A percentile compares a stretch with the other conserved stretches of the same genome.
phyloP scores from a whole-genome alignment of 1,284 basidiomycete genomes.

The Ustilago trichophora region DNA sequence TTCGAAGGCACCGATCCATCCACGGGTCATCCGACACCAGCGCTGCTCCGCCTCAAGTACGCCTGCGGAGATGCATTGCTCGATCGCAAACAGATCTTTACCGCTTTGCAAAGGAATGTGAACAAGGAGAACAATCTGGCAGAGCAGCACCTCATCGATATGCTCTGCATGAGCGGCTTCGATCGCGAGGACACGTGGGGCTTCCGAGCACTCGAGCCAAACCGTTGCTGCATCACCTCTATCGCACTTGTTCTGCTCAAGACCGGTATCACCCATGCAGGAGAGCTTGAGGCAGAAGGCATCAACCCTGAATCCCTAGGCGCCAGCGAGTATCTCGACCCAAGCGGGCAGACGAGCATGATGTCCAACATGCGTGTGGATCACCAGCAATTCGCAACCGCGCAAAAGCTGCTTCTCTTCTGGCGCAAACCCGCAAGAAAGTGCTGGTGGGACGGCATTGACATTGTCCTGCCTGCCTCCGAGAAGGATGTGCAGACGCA shows the following conservation, averaged over 20 bases:
- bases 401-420: constrained; percentile 95
- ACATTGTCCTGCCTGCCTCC: constrained; percentile 76
- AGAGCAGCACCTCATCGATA: constrained; percentile 99
- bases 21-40: constrained; percentile 79
- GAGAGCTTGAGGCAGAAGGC: constrained; percentile 69
- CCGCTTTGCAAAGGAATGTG: constrained; percentile 95
- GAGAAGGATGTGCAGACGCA: constrained; percentile 11
- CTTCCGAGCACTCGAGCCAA: constrained; percentile 92
- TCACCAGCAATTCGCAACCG: constrained; percentile 91
- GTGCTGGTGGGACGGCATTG: constrained; percentile 99
- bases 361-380: constrained; percentile 73
- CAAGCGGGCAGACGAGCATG: constrained; percentile 60
- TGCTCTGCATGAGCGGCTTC: constrained; percentile 99
- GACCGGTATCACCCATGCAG: constrained; percentile 85
- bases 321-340: constrained; percentile 35
- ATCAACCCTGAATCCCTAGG: constrained; percentile 18
- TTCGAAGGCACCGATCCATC: constrained; percentile 67
- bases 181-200: constrained; percentile 96
- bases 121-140: constrained; percentile 99
- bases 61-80: constrained; percentile 82
- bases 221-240: constrained; percentile 94
- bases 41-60: constrained; percentile 69
- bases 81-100: constrained; percentile 91
- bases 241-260: constrained; percentile 97
- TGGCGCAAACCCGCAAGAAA: constrained; percentile 99